These are phyloP conservation scores for Erucastrum elatum DNA, from an alignment of 345 rosid genomes.

Conservation along the genomic window DNA sequence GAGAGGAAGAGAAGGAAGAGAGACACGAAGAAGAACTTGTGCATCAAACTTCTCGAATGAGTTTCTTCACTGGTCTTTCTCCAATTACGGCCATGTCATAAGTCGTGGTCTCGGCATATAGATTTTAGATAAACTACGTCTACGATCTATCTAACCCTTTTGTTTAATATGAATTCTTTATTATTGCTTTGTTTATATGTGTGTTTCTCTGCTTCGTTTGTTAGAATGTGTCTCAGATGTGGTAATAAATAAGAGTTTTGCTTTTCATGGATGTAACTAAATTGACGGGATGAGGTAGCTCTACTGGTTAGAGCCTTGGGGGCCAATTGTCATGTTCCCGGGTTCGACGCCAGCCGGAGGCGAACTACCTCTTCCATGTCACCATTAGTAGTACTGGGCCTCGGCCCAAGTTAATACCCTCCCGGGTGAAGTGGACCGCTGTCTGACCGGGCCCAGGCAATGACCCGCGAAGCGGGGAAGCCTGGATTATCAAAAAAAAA, in stretches of 20 bases:
- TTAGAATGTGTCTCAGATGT: conserved; percentile 18
- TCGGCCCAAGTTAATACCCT: too few species aligned
- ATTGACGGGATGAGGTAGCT: too few species aligned
- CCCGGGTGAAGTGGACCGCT: too few species aligned
- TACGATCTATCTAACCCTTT: conserved; percentile 37
- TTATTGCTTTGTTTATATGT: conserved; percentile 2
- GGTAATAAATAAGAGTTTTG: conserved; percentile 42
- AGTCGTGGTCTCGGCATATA: conserved; percentile 19
- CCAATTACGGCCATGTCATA: conserved; percentile 64
- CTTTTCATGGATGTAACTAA: conserved; percentile 12
- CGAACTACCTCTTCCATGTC: too few species aligned
- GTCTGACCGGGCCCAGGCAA: too few species aligned
- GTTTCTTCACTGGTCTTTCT: conserved; percentile 45
- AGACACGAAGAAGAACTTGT: conserved; percentile 14
- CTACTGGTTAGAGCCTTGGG: too few species aligned
- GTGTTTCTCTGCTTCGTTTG: not conserved
- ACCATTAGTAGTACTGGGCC: too few species aligned
- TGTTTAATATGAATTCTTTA: conserved; percentile 16
- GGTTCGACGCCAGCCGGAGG: too few species aligned
- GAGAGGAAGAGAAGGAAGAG: conserved; percentile 30
- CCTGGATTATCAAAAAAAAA: too few species aligned
- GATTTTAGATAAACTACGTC: conserved; percentile 34
- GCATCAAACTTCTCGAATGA: conserved; percentile 29
- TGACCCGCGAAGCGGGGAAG: too few species aligned
- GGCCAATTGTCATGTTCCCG: too few species aligned